A percentile compares a stretch with the other conserved stretches of the same genome.
phyloP scores from a whole-genome alignment of 108 stramenopile genomes.

The Fragilariopsis cylindrus region DNA sequence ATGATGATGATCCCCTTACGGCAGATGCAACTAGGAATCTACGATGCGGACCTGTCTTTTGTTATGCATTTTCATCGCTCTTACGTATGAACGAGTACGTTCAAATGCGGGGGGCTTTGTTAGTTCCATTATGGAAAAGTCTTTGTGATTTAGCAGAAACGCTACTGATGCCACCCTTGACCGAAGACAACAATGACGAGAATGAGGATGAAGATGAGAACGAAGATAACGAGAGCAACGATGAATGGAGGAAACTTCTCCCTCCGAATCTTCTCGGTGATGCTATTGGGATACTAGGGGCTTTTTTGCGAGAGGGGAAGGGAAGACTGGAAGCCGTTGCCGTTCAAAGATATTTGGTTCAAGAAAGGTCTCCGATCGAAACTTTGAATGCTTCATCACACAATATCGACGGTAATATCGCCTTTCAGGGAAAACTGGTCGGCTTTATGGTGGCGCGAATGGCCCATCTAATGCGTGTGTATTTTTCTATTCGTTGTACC shows the following conservation, averaged over 20 bases:
- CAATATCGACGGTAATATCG: not conserved
- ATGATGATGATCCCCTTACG: not conserved
- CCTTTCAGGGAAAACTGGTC: slow-evolving; percentile 8
- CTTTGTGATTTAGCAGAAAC: not conserved
- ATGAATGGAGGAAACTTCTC: not conserved
- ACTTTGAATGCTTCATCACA: not conserved
- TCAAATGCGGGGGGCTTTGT: slow-evolving; percentile 6
- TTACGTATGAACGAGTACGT: slow-evolving; percentile 20
- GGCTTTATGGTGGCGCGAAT: slow-evolving; percentile 10
- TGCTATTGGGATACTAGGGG: slow-evolving; percentile 2
- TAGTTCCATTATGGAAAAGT: slow-evolving; percentile 16
- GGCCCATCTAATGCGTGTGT: not conserved
- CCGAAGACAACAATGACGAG: not conserved
- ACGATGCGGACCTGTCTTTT: slow-evolving; percentile 9
- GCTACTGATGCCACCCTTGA: not conserved
- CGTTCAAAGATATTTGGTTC: too few species aligned
- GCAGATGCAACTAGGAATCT: slow-evolving; percentile 6
- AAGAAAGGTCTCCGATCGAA: not conserved
- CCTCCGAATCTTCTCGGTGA: slow-evolving; percentile 6
- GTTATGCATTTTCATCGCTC: slow-evolving; percentile 13
- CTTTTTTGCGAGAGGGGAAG: slow-evolving; percentile 8
- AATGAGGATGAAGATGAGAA: not conserved
- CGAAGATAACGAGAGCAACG: not conserved
- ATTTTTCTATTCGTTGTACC: not conserved
- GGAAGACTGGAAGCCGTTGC: slow-evolving; percentile 1